Evolutionary conservation across 441 rosid genomes (phyloP).

Genomic region (Flueggea neowawraea): DNA sequence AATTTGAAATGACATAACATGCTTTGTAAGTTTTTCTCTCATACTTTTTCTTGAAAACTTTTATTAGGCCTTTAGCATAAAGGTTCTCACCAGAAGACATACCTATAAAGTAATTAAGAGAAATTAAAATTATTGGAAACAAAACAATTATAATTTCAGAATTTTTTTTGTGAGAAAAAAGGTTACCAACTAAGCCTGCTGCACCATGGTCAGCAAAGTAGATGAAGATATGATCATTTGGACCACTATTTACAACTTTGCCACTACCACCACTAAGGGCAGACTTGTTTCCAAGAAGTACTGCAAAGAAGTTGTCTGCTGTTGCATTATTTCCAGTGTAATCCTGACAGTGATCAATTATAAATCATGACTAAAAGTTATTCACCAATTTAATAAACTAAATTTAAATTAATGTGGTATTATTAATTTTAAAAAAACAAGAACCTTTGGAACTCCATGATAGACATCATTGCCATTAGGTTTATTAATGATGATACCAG

Average conservation of each 20-base stretch:
- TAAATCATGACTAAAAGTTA: not conserved
- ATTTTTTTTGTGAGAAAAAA: not conserved
- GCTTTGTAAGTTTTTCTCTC: constrained; percentile 33
- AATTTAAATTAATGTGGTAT: too few species aligned
- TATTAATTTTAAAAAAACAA: not conserved
- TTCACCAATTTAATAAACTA: not conserved
- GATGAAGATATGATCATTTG: constrained; percentile 53
- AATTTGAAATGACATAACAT: constrained; percentile 29
- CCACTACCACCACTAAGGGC: constrained; percentile 69
- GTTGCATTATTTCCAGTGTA: constrained; percentile 44
- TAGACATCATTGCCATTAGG: constrained; percentile 65
- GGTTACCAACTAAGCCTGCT: constrained; percentile 44
- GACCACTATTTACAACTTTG: constrained; percentile 56
- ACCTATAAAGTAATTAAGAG: constrained; percentile 16
- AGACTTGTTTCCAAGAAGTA: constrained; percentile 53
- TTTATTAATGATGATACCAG: constrained; percentile 56
- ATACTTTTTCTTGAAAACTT: constrained; percentile 47
- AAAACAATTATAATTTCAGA: not conserved
- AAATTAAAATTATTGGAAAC: not conserved
- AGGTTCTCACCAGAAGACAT: constrained; percentile 32
- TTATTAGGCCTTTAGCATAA: constrained; percentile 43
- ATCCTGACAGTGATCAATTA: constrained; percentile 31
- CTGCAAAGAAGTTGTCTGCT: constrained; percentile 43
- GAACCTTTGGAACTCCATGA: constrained; percentile 62
- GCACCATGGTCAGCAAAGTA: constrained; percentile 66